A percentile compares a stretch with the other conserved stretches of the same genome.
Conservation (phyloP, 768 basidiomycete species). For the Termitomyces eurrhizus region DNA sequence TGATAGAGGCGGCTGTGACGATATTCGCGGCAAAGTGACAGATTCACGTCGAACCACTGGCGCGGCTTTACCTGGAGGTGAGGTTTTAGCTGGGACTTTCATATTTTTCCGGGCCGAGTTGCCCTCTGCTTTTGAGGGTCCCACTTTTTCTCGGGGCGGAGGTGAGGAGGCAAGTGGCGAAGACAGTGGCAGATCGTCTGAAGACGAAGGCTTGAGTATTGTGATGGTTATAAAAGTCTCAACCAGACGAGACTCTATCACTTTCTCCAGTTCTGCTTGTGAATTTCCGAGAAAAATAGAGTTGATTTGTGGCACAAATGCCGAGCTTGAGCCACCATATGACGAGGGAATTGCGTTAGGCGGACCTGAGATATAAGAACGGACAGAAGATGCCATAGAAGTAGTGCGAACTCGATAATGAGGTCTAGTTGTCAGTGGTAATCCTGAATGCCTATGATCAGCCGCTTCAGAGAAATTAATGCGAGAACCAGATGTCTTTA, state of each 20-base stretch:
- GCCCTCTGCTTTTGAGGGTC: constrained; percentile 16
- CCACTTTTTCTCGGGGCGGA: not conserved
- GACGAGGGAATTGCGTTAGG: constrained; percentile 15
- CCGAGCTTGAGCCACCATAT: constrained; percentile 17
- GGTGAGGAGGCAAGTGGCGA: constrained; percentile 4
- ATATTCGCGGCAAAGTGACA: constrained; percentile 10
- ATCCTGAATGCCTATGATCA: constrained; percentile 18
- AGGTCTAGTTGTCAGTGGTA: constrained; percentile 31
- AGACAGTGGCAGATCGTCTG: not conserved
- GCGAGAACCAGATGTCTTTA: constrained; percentile 44
- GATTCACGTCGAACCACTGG: constrained; percentile 20
- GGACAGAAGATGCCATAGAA: constrained; percentile 52
- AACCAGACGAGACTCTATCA: constrained; percentile 68
- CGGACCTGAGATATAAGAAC: constrained; percentile 22
- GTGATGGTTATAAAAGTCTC: constrained; percentile 71
- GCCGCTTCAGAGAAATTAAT: constrained; percentile 30
- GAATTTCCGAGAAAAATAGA: constrained; percentile 54
- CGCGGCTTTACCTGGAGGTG: constrained; percentile 18
- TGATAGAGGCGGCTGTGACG: constrained; percentile 10
- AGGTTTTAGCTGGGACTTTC: constrained; percentile 17
- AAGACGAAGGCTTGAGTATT: constrained; percentile 25
- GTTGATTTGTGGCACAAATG: constrained; percentile 21
- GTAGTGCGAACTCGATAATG: constrained; percentile 42
- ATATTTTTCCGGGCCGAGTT: constrained; percentile 13
- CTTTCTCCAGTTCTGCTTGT: constrained; percentile 64